Base-by-base conservation (phyloP, 257 asterid genomes). In the Pogostemon cablin region DNA sequence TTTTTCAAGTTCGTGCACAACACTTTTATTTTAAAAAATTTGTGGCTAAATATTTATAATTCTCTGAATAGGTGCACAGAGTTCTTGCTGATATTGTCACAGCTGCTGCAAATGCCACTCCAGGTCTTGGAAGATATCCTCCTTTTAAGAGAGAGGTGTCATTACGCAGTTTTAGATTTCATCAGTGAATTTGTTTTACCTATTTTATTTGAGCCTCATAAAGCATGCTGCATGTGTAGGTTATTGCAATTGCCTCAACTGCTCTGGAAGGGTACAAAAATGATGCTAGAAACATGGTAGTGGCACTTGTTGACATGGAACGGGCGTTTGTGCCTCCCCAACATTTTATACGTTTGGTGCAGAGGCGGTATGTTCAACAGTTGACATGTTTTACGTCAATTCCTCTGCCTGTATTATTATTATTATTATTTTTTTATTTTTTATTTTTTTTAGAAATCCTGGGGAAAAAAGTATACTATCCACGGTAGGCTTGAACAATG, bases 101-200 rank as follows among this genome's bases (percentile, higher is more conserved):
- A 73, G 82, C 97, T 73, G 79, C 99, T 84, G 98, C 98, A 54
- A 95, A 91, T 78, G 90, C 93, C 68, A 95, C 99, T 25, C 96
- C 99, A 17, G 99, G 99, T 74, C 98, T 95, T 61, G 99, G 99
- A 75, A 88, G 95, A 83, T 95, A 91, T 79, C 99, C 99, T 75
- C 96, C 98, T 77, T 95, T 95, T 76, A 95, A 95, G 88, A 79
- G 98, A 77, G 99, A 95, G 97, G 98, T 90, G 70, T 25, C 32
- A 25, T 25, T 25, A 25, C 32, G 32, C 32, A 25, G 32, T 25
- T 25, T 25, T 25, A 25, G 32, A 25, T 25, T 25, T 25, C 32
- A 25, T 25, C 32, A 25, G 32, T 25, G 32, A 25, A 25, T 25
- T 25, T 25, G 32, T 25, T 25, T 25, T 25, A 25, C 32, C 32